Evolutionary conservation across 129 eudicot species (phyloP).

Genomic region (Solidago caesia): DNA sequence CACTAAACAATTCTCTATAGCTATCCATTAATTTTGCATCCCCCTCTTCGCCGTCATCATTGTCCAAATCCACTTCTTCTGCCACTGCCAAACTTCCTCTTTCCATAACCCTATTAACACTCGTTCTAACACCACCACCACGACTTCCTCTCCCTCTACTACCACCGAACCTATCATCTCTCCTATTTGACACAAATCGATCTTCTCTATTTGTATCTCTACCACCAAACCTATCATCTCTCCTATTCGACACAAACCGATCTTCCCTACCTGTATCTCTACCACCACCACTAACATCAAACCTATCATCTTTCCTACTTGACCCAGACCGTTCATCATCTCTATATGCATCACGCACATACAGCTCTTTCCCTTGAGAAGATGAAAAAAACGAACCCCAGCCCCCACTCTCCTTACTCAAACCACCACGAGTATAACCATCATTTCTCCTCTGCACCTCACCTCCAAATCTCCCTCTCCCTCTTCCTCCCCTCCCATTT

Average conservation of each 20-base stretch:
- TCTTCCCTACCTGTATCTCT: slow-evolving; percentile 10
- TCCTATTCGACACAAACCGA: slow-evolving; percentile 33
- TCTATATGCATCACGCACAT: slow-evolving; percentile 30
- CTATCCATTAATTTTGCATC: slow-evolving; percentile 38
- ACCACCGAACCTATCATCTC: slow-evolving; percentile 38
- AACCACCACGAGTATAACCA: slow-evolving; percentile 11
- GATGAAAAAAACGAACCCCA: slow-evolving; percentile 36
- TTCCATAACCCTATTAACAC: slow-evolving; percentile 34
- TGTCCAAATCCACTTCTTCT: slow-evolving; percentile 34
- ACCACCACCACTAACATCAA: slow-evolving; percentile 4
- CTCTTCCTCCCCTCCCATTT: slow-evolving; percentile 27
- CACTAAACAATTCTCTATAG: slow-evolving; percentile 50
- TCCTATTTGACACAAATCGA: slow-evolving; percentile 33
- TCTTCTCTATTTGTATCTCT: slow-evolving; percentile 12
- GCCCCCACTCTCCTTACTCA: slow-evolving; percentile 30
- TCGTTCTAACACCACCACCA: slow-evolving; percentile 31
- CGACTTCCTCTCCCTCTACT: slow-evolving; percentile 6
- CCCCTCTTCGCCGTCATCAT: slow-evolving; percentile 43
- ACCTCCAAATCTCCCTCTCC: slow-evolving; percentile 25
- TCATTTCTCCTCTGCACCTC: slow-evolving; percentile 29
- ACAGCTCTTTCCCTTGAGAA: slow-evolving; percentile 32
- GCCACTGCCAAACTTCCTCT: slow-evolving; percentile 37
- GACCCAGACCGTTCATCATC: slow-evolving; percentile 23
- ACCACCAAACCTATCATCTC: slow-evolving; percentile 36
- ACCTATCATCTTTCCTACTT: slow-evolving; percentile 39